Base-by-base conservation (phyloP, 768 basidiomycete genomes). In the Dioszegia crocea region DNA sequence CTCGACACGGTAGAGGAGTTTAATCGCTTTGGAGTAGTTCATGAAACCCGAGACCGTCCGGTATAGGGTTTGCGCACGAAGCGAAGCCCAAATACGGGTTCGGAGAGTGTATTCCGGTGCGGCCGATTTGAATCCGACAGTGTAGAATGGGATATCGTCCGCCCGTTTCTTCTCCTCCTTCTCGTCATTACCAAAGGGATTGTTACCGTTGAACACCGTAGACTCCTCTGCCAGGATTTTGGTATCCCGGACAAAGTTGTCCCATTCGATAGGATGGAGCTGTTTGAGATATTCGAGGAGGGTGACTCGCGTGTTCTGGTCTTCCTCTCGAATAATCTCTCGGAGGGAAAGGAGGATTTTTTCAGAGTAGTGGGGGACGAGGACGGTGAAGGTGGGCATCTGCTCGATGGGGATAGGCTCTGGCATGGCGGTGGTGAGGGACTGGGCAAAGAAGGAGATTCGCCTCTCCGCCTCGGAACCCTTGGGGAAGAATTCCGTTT, bases 21-120 rank as follows among this genome's bases (percentile, higher is more conserved):
- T 99, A 85, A 99, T 98, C 12, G 96, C 96, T 81, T 99, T 99
- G 65, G 89, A 86, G 77, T 99, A 98, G 80, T 99, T 99, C 96
- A 98, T 98, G 90, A 99, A 97, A 51, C 96, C 96, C 33, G 96
- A 97, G 17, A 99, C 94, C 14, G 96, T 99, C 65, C 96, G 86
- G 76, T 99, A 98, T 19, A 99, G 84, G 1, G 96, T 99, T 80
- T 99, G 96, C 17, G 96, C 96, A 54, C 96, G 90, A 9, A 99
- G 84, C 4, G 94, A 97, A 9, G 96, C 93, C 96, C 96, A 99
- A 71, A 99, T 99, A 75, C 96, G 87, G 8, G 96, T 99, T 60
- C 96, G 91, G 14, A 99, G 83, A 1, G 96, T 99, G 76, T 93
- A 99, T 77, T 99, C 96, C 2, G 94, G 96, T 2, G 93, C 91